Percentiles rank a stretch among this genome's conserved stretches.
Evolutionary conservation across 2,329 filamentous ascomycete species (phyloP).

Genomic region (Bipolaris gigantea): DNA sequence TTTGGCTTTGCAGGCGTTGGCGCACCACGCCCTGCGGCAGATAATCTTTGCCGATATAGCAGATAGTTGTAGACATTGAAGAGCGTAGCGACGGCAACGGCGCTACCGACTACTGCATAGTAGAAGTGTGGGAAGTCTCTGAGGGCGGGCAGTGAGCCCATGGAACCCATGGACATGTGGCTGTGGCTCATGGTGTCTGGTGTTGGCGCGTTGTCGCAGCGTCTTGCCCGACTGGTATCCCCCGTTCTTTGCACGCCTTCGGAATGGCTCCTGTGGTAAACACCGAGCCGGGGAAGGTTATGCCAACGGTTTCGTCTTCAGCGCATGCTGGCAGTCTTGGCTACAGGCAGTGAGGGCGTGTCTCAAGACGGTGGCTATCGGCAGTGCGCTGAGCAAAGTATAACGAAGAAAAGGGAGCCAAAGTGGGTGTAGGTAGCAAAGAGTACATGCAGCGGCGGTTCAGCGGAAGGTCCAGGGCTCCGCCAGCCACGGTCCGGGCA

Average conservation of each 20-base stretch:
- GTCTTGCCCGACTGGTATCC: constrained; percentile 14
- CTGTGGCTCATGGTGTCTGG: constrained; percentile 30
- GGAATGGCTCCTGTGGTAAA: neutral
- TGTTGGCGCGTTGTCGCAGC: constrained; percentile 1
- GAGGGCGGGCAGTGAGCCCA: constrained; percentile 51
- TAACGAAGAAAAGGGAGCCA: neutral
- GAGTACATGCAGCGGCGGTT: neutral
- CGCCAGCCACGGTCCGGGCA: constrained; percentile 16
- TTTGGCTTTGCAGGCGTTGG: constrained; percentile 58
- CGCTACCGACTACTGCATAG: constrained; percentile 54
- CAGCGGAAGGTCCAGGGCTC: constrained; percentile 1
- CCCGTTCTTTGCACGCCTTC: neutral
- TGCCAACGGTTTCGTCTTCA: neutral
- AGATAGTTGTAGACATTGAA: constrained; percentile 53
- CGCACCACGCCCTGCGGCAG: constrained; percentile 44
- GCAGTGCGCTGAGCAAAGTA: neutral
- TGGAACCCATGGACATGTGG: constrained; percentile 41
- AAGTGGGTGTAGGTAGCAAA: neutral
- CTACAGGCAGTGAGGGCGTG: neutral
- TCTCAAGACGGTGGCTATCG: neutral
- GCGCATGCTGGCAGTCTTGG: constrained; percentile 6
- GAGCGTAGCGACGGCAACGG: constrained; percentile 49
- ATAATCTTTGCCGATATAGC: constrained; percentile 56
- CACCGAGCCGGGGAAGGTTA: neutral
- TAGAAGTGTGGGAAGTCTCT: constrained; percentile 56